These are phyloP conservation scores for Paramecium caudatum DNA, from an alignment of 73 alveolate genomes.

Conservation along the genomic window DNA sequence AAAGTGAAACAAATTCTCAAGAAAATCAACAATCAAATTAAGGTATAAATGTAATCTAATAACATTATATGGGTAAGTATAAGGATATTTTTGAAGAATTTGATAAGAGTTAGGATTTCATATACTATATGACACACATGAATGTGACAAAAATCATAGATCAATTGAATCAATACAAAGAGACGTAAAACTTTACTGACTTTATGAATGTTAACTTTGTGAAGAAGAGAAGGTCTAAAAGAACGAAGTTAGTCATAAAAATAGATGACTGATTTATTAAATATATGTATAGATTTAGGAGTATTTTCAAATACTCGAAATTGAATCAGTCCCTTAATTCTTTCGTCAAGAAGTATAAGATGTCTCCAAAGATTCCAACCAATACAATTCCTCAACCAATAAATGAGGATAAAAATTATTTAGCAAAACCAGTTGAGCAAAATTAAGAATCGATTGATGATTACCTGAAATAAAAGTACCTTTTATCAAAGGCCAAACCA, in stretches of 20 bases:
- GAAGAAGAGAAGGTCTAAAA: neutral
- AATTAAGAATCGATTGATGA: conserved; percentile 9
- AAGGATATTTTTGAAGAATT: conserved; percentile 10
- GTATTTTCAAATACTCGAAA: neutral
- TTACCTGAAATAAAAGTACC: conserved; percentile 21
- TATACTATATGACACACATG: neutral
- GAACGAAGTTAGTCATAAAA: neutral
- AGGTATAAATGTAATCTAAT: neutral
- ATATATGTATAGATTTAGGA: conserved; percentile 7
- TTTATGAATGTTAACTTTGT: neutral
- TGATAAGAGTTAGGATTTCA: neutral
- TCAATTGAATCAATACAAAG: neutral
- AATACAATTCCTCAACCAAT: neutral
- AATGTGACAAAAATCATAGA: neutral
- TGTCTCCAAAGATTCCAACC: neutral
- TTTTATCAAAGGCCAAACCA: neutral
- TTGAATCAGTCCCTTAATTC: neutral
- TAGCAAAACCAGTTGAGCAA: neutral
- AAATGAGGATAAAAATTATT: neutral
- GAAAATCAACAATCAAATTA: neutral
- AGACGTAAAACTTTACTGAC: conserved; percentile 21
- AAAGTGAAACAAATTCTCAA: neutral
- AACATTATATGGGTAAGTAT: conserved; percentile 7
- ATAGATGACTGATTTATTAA: conserved; percentile 17
- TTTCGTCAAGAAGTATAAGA: conserved; percentile 25